These are phyloP conservation scores for Basipetospora chlamydospora DNA, from an alignment of 2,329 filamentous ascomycete genomes.

Conservation along the genomic window DNA sequence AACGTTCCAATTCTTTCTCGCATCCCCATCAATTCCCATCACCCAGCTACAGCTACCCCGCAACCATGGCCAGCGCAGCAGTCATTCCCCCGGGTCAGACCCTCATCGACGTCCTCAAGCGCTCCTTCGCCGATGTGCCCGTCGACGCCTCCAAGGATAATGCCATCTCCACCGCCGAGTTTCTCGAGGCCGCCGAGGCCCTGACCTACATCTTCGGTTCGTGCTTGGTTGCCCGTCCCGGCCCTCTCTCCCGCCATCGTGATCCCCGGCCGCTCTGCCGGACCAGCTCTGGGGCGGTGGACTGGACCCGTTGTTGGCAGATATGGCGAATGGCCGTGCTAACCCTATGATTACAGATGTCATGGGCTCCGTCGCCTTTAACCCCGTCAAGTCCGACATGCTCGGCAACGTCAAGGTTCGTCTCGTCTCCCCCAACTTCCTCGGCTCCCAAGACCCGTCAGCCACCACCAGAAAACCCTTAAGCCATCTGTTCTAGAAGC, in stretches of 20 bases:
- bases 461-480: too few species aligned
- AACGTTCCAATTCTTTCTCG: too few species aligned
- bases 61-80: constrained; percentile 34
- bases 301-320: too few species aligned
- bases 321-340: too few species aligned
- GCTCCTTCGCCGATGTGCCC: constrained; percentile 72
- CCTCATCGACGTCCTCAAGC: constrained; percentile 74
- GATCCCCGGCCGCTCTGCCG: not conserved
- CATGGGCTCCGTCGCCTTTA: constrained; percentile 62
- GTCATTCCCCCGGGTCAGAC: constrained; percentile 52
- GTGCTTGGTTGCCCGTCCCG: too few species aligned
- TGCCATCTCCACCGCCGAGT: constrained; percentile 69
- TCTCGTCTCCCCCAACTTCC: constrained; percentile 2
- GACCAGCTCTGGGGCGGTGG: not conserved
- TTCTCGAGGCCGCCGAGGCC: constrained; percentile 81
- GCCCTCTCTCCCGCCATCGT: not conserved
- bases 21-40: constrained; percentile 1
- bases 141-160: constrained; percentile 59
- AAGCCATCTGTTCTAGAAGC: too few species aligned
- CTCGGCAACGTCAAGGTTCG: constrained; percentile 76
- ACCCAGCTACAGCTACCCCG: constrained; percentile 6
- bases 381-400: constrained; percentile 83
- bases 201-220: constrained; percentile 76
- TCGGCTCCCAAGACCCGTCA: not conserved
- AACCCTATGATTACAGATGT: constrained; percentile 40